Conservation (phyloP, 2,329 filamentous ascomycete species). For the Colletotrichum eleusines region DNA sequence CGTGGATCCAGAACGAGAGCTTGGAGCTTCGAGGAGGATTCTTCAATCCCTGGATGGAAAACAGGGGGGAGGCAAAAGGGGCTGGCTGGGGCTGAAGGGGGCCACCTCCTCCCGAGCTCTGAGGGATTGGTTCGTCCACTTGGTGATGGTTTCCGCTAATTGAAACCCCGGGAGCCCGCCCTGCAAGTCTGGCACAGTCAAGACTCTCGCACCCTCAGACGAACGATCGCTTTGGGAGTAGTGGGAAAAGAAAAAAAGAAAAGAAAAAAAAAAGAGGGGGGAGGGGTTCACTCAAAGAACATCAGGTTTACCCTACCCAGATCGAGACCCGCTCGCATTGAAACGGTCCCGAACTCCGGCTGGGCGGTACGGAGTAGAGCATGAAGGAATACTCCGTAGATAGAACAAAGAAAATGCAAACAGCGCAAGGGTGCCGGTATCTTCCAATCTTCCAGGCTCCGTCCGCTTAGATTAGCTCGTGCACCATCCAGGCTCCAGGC, state of each 20-base stretch:
- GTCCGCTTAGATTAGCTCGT: neutral
- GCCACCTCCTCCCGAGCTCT: neutral
- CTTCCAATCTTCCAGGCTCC: neutral
- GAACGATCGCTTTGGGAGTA: no score
- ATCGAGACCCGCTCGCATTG: constrained; percentile 17
- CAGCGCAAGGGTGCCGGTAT: neutral
- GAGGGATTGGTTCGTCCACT: constrained; percentile 5
- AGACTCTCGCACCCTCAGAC: neutral
- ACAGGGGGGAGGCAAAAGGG: neutral
- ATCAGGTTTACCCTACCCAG: neutral
- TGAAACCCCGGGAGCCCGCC: neutral
- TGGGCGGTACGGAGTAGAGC: constrained; percentile 7
- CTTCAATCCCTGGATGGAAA: constrained; percentile 10
- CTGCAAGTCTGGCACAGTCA: neutral
- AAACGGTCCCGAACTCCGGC: constrained; percentile 29
- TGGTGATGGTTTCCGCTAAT: constrained; percentile 13
- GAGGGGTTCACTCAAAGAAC: no score
- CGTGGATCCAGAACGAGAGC: neutral
- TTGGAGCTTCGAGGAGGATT: constrained; percentile 12
- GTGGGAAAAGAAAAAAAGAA: no score
- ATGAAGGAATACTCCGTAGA: neutral
- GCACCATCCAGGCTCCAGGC: neutral
- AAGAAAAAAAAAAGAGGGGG: no score
- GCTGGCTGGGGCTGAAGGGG: constrained; percentile 13
- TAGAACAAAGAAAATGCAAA: neutral